These are phyloP conservation scores for Rhodotorula sp. DNA, from an alignment of 1,284 basidiomycete genomes.

Conservation along the genomic window DNA sequence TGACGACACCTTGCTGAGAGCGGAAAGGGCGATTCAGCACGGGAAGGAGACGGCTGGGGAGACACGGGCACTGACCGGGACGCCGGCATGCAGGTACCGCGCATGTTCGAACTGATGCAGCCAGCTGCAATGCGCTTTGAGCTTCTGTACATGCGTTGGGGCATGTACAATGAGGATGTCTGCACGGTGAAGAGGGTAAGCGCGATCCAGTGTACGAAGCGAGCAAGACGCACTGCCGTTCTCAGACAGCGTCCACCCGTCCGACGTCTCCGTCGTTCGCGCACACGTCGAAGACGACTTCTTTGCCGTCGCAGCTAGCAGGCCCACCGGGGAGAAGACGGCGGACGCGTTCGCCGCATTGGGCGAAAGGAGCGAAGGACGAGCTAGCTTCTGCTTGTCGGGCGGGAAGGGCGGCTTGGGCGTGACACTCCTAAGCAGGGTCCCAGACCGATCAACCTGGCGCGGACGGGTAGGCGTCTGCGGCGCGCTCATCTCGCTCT, in stretches of 20 bases:
- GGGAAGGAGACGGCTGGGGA: background rate
- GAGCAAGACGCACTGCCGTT: background rate
- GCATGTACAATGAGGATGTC: constrained; percentile 13
- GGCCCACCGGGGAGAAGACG: no score
- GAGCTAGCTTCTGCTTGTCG: no score
- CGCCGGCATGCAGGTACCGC: constrained; percentile 25
- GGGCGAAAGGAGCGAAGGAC: background rate
- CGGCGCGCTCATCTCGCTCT: background rate
- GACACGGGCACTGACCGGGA: background rate
- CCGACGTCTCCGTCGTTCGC: background rate
- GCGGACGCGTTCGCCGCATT: no score
- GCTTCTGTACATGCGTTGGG: background rate
- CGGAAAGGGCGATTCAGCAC: no score
- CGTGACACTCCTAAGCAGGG: background rate
- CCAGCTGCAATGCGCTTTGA: constrained; percentile 17
- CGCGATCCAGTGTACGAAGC: no score
- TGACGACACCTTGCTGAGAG: constrained; percentile 7
- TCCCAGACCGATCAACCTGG: background rate
- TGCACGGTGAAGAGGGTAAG: background rate
- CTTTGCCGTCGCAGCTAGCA: background rate
- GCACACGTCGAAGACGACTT: background rate
- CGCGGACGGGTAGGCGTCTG: background rate
- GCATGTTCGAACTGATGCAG: constrained; percentile 31
- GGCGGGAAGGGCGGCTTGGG: background rate
- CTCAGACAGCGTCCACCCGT: background rate